phyloP scores from a whole-genome alignment of 2,329 filamentous ascomycete species.

The Meredithiella fracta region DNA sequence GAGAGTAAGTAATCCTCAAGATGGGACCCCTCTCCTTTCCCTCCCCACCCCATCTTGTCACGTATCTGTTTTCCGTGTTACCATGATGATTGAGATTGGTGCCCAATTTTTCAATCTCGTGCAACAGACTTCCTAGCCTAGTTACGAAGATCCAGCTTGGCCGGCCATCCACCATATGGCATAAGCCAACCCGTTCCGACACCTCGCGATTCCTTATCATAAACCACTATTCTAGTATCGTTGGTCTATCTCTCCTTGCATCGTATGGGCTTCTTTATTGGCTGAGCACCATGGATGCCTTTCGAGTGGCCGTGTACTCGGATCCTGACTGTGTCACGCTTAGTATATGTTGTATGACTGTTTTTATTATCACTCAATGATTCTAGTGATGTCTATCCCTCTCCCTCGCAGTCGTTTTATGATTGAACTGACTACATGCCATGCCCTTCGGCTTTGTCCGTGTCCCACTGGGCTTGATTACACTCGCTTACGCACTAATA shows the following conservation, averaged over 20 bases:
- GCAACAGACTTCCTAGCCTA: conserved; percentile 25
- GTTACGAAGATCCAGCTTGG: conserved; percentile 15
- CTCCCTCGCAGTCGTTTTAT: conserved; percentile 2
- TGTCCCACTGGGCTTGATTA: background rate
- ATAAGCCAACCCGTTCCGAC: no score
- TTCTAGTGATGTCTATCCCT: conserved; percentile 33
- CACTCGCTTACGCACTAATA: background rate
- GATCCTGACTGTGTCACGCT: background rate
- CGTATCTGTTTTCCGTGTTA: background rate
- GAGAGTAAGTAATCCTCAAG: conserved; percentile 87
- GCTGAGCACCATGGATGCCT: background rate
- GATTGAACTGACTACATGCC: conserved; percentile 11
- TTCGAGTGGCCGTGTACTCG: no score
- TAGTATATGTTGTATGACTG: background rate
- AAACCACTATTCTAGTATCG: no score
- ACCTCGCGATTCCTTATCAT: no score
- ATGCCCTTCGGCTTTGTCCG: conserved; percentile 5
- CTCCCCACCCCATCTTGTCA: conserved; percentile 16
- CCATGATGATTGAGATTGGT: background rate
- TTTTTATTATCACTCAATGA: background rate
- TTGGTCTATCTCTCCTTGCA: background rate
- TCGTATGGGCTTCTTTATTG: background rate
- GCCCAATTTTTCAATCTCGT: conserved; percentile 10
- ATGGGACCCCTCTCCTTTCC: conserved; percentile 27
- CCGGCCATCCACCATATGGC: conserved; percentile 19